Evolutionary conservation across 2,329 filamentous ascomycete genomes (phyloP).

Genomic region (Ophiostoma angusticollis): DNA sequence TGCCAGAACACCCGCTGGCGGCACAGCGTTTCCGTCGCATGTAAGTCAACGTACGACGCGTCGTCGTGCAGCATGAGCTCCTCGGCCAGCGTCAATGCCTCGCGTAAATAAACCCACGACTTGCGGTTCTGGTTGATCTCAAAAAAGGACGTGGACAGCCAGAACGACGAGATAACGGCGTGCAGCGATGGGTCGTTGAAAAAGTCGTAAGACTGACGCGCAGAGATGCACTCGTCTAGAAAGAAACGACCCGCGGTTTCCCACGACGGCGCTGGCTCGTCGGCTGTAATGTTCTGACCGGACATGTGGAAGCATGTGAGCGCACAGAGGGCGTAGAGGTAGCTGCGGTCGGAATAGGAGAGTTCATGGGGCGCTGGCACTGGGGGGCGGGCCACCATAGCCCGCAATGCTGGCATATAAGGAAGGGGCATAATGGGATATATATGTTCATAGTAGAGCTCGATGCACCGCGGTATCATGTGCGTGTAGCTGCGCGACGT

Average conservation of each 20-base stretch:
- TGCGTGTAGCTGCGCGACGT: constrained; percentile 29
- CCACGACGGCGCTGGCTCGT: constrained; percentile 28
- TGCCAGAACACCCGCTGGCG: constrained; percentile 48
- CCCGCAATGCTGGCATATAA: constrained; percentile 41
- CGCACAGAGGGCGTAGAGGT: constrained; percentile 44
- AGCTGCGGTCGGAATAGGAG: constrained; percentile 27
- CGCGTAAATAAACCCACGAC: constrained; percentile 48
- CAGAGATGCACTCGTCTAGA: constrained; percentile 43
- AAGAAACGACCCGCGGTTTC: constrained; percentile 41
- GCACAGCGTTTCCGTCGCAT: constrained; percentile 38
- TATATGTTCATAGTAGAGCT: constrained; percentile 48
- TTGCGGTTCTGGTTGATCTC: constrained; percentile 48
- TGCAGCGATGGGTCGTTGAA: constrained; percentile 40
- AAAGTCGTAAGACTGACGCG: constrained; percentile 44
- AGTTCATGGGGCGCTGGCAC: constrained; percentile 24
- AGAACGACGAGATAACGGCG: constrained; percentile 50
- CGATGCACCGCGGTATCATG: constrained; percentile 41
- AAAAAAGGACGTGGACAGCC: constrained; percentile 47
- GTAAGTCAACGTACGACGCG: constrained; percentile 34
- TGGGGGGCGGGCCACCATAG: constrained; percentile 31
- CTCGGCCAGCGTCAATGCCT: constrained; percentile 47
- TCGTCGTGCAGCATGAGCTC: constrained; percentile 47
- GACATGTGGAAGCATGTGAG: constrained; percentile 39
- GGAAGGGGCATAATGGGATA: constrained; percentile 53
- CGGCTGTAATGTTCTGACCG: constrained; percentile 27